Base-by-base conservation (phyloP, 1,284 basidiomycete genomes). In the Spongiforma sp. region DNA sequence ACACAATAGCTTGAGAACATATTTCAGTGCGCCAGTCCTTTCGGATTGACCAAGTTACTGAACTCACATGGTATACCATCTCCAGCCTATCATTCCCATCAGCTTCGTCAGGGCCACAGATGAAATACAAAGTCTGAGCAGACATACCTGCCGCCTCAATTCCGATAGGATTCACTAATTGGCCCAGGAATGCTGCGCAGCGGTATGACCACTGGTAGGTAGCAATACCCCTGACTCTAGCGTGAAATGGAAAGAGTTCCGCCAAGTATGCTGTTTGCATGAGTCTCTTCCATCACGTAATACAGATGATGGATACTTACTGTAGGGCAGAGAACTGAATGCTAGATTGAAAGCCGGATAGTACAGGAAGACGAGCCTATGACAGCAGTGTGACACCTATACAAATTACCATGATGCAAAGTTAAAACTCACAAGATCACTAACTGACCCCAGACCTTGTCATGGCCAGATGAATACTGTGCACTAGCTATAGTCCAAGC, bases 1-100 rank as follows among this genome's bases (percentile, higher is more conserved):
- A 80, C 75, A 66, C 82, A 83, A 68, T 82, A 83, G 53, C 69
- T 73, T n/a, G n/a, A 17, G 17, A 9, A 4, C 11, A 10, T 30
- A 1, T 37, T 57, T 57, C 37, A 57, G 28, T 15, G 30, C 37
- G 1, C 26, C 21, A 37, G 17, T 8, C 3, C 0, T 28, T 9
- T 32, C 37, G 41, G 43, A 15, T 24, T 17, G 28, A 30, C 0
- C 15, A 14, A 10, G 28, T 12, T 19, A 41, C 14, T 5, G 4
- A 41, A 10, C 66, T 66, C 56, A 73, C 71, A 48, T 1, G 26
- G 67, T 61, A 24, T 70, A 67, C 28, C 46, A 70, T 56, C 33
- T 65, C 68, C 68, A 71, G 15, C 68, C 68, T 69, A 10, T 50
- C 7, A 5, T 15, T 1, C 19, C 26, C 30, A 6, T 9, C 15